These are phyloP conservation scores for Neoboletus subvelutipes DNA, from an alignment of 768 basidiomycete genomes.

Conservation along the genomic window DNA sequence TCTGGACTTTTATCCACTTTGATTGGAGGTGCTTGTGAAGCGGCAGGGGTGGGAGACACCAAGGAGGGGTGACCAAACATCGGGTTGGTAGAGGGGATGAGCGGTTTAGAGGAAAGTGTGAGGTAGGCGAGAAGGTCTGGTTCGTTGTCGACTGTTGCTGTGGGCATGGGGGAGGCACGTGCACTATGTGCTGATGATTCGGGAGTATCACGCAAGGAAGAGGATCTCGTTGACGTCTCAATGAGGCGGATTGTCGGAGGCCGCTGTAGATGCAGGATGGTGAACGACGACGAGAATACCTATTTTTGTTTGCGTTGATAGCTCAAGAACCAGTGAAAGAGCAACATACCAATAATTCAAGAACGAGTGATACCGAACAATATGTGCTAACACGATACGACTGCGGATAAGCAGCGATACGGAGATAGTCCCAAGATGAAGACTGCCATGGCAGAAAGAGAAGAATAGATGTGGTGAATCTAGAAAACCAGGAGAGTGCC, in stretches of 20 bases:
- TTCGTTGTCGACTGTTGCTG: slow-evolving; percentile 34
- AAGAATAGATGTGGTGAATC: slow-evolving; percentile 50
- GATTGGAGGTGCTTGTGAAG: slow-evolving; percentile 27
- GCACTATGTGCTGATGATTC: slow-evolving; percentile 20
- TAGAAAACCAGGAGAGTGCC: slow-evolving; percentile 54
- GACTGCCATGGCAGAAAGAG: slow-evolving; percentile 43
- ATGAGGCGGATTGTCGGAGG: slow-evolving; percentile 73
- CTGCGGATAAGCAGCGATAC: slow-evolving; percentile 35
- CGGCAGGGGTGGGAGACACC: slow-evolving; percentile 23
- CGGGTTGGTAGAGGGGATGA: slow-evolving; percentile 47
- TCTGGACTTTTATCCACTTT: slow-evolving; percentile 30
- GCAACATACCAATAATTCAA: slow-evolving; percentile 58
- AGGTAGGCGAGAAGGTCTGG: slow-evolving; percentile 63
- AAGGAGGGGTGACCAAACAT: slow-evolving; percentile 75
- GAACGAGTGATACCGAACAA: slow-evolving; percentile 42
- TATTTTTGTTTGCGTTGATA: slow-evolving; percentile 26
- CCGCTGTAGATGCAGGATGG: slow-evolving; percentile 59
- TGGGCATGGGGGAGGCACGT: slow-evolving; percentile 30
- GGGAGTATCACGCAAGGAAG: slow-evolving; percentile 44
- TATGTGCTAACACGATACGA: slow-evolving; percentile 43
- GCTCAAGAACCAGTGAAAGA: not conserved
- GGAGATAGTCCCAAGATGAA: slow-evolving; percentile 40
- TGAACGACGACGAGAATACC: slow-evolving; percentile 52
- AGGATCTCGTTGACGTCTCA: slow-evolving; percentile 45
- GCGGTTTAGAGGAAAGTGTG: slow-evolving; percentile 63